Evolutionary conservation across 371 early-diverging fungal species (phyloP).

Genomic region (Choanephora cucurbitarum): DNA sequence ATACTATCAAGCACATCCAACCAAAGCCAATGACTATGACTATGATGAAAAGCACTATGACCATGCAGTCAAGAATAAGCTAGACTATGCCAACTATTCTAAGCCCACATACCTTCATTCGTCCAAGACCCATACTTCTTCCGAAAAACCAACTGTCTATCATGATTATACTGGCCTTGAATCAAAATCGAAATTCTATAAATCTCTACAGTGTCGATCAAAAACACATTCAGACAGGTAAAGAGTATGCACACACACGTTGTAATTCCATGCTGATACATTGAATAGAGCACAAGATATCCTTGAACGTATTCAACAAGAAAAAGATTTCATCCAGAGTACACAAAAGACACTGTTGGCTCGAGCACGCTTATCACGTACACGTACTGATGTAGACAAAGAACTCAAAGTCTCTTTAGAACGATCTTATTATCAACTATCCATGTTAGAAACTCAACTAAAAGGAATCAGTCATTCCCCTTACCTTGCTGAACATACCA

Average conservation of each 20-base stretch:
- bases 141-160: not conserved
- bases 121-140: not conserved
- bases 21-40: not conserved
- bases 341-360: not conserved
- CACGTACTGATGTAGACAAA: not conserved
- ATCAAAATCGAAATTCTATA: not conserved
- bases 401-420: not conserved
- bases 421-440: not conserved
- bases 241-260: not conserved
- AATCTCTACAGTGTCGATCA: not conserved
- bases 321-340: not conserved
- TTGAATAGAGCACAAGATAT: not conserved
- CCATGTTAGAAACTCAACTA: not conserved
- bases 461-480: not conserved
- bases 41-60: not conserved
- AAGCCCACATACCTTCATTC: not conserved
- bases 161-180: not conserved
- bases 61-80: not conserved
- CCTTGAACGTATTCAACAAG: not conserved
- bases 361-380: not conserved
- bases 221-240: not conserved
- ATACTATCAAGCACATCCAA: constrained; percentile 8
- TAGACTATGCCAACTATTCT: not conserved
- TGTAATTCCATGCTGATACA: too few species aligned
- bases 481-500: too few species aligned